These are phyloP conservation scores for Eucalyptus pauciflora DNA, from an alignment of 345 rosid species.

Conservation along the genomic window DNA sequence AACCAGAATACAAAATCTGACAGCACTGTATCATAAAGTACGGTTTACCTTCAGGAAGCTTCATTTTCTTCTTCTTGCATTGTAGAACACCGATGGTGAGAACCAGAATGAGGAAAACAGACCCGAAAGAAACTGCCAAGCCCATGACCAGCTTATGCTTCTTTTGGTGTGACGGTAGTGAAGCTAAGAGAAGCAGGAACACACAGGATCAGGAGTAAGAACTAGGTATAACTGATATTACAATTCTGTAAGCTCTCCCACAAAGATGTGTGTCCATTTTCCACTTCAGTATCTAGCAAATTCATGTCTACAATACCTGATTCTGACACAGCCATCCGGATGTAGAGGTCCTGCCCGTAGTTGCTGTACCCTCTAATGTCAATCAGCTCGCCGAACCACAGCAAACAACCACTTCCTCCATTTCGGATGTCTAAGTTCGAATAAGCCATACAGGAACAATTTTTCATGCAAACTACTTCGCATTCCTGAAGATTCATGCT, in stretches of 20 bases:
- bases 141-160: background rate
- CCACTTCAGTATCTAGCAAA: background rate
- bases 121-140: background rate
- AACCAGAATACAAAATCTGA: no score
- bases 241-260: background rate
- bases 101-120: background rate
- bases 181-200: background rate
- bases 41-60: background rate
- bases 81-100: background rate
- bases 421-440: constrained; percentile 16
- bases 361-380: background rate
- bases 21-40: background rate
- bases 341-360: constrained; percentile 1
- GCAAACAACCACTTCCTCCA: constrained; percentile 8
- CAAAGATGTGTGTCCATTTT: background rate
- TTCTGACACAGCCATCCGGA: background rate
- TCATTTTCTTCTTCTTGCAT: background rate
- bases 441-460: constrained; percentile 48
- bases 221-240: background rate
- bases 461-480: constrained; percentile 7
- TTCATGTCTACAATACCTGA: background rate
- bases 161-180: background rate
- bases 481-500: constrained; percentile 20
- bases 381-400: background rate
- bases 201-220: background rate